Evolutionary conservation across 2,329 filamentous ascomycete genomes (phyloP), one percentile per base, ranked within the genome.

Genomic region (Trichophyton rubrum): DNA sequence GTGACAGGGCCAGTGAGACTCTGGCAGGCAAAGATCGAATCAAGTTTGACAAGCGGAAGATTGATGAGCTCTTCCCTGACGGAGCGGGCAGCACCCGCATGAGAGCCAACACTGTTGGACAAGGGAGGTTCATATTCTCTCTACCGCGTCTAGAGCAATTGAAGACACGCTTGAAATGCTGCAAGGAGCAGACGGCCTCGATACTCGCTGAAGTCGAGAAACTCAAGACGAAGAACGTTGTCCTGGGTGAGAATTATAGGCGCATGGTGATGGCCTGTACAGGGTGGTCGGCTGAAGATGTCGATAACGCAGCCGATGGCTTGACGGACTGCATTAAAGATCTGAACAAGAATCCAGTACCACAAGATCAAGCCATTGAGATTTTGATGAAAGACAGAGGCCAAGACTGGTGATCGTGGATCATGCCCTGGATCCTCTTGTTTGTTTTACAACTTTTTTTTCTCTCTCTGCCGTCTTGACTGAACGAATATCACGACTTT

Each of bases 191-290:
- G 55, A 89, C 90, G 51, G 79, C 81, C 47, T 78, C 81, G 17
- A 83, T 93, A 11, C 78, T 83, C 59, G 82, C 83, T 58, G 83
- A 87, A 66, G 85, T 90, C 1, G 80, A 82, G 17, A 82, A 82
- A 4, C 80, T 99, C 7, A 86, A 89, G 70, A 85, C 86, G 33
- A 85, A 88, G 62, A 92, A 89, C 67, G 86, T 85, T 3, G 90
- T 96, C 59, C 80, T 95, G 2, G 92, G 96, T 69, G 80, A 87
- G 65, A 90, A 93, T 73, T 96, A 96, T 71, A 83, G 90, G 27
- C 88, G 87, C 65, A 89, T 97, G 33, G 90, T 99, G 24, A 85
- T 87, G 59, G 77, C 96, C 11, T 96, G 92, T 70, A 95, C 90
- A 0, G 85, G 85, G 7, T 88, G 91, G 38, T 81, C 84, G 0